Evolutionary conservation across 2,329 filamentous ascomycete genomes (phyloP).

Genomic region (Endothia cerciana): DNA sequence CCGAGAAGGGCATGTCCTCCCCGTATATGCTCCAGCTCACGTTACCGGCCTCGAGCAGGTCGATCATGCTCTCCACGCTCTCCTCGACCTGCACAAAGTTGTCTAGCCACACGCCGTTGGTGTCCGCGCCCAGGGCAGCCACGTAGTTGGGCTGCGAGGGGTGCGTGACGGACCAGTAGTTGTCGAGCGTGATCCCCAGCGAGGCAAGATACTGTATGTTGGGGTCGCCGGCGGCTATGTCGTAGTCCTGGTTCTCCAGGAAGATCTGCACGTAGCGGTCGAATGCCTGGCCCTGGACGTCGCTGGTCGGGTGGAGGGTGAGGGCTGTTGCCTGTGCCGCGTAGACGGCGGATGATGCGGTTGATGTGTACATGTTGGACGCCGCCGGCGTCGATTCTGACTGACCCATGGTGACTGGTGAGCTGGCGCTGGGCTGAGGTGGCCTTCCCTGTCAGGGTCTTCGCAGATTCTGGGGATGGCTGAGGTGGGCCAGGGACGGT

Average conservation of each 20-base stretch:
- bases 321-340: conserved; percentile 48
- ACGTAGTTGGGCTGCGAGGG: conserved; percentile 67
- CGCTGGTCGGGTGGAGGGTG: conserved; percentile 47
- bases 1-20: conserved; percentile 56
- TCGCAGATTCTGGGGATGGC: not conserved
- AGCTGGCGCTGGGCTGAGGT: not conserved
- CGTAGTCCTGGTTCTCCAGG: conserved; percentile 62
- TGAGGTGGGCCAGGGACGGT: not conserved
- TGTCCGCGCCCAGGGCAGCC: conserved; percentile 59
- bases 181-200: conserved; percentile 59
- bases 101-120: conserved; percentile 60
- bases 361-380: conserved; percentile 34
- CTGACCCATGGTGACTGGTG: conserved; percentile 24
- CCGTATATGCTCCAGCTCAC: conserved; percentile 58
- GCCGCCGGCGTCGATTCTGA: conserved; percentile 23
- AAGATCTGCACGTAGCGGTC: conserved; percentile 64
- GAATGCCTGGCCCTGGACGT: conserved; percentile 57
- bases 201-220: conserved; percentile 53
- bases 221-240: conserved; percentile 51
- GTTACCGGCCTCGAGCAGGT: conserved; percentile 51
- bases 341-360: conserved; percentile 38
- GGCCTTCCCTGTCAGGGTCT: not conserved
- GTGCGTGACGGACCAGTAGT: conserved; percentile 59
- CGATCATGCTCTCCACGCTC: conserved; percentile 52
- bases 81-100: conserved; percentile 48